These are phyloP conservation scores for Piper longum DNA, from an alignment of 164 flowering plant genomes.

Conservation along the genomic window DNA sequence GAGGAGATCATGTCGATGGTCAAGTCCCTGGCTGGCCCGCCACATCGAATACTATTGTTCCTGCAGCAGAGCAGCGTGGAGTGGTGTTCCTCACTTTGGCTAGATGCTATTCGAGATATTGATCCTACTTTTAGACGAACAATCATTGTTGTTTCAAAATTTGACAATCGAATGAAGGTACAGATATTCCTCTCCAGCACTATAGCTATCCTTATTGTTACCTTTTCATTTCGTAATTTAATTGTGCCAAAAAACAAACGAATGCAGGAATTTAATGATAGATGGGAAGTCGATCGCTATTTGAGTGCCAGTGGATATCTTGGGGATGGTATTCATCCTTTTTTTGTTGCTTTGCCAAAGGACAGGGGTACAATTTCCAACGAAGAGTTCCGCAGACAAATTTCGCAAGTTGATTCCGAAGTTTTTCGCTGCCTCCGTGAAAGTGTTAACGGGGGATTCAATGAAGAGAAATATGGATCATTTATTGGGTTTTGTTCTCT, in stretches of 20 bases:
- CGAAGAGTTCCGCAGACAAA: constrained; percentile 90
- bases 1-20: constrained; percentile 94
- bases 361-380: constrained; percentile 65
- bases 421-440: constrained; percentile 64
- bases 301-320: constrained; percentile 94
- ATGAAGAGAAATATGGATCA: constrained; percentile 76
- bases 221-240: background rate
- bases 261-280: constrained; percentile 73
- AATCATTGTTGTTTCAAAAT: constrained; percentile 86
- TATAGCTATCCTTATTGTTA: background rate
- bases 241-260: background rate
- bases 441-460: constrained; percentile 79
- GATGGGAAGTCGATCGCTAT: constrained; percentile 97
- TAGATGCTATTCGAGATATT: constrained; percentile 82
- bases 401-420: constrained; percentile 76
- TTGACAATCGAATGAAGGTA: constrained; percentile 97
- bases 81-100: constrained; percentile 97
- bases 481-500: constrained; percentile 72
- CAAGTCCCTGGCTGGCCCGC: constrained; percentile 88
- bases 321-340: constrained; percentile 77
- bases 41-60: constrained; percentile 84
- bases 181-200: background rate
- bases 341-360: constrained; percentile 87
- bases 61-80: constrained; percentile 99
- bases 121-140: constrained; percentile 81